Evolutionary conservation across 352 stramenopile genomes (phyloP).

Genomic region (Phytopythium litorale): DNA sequence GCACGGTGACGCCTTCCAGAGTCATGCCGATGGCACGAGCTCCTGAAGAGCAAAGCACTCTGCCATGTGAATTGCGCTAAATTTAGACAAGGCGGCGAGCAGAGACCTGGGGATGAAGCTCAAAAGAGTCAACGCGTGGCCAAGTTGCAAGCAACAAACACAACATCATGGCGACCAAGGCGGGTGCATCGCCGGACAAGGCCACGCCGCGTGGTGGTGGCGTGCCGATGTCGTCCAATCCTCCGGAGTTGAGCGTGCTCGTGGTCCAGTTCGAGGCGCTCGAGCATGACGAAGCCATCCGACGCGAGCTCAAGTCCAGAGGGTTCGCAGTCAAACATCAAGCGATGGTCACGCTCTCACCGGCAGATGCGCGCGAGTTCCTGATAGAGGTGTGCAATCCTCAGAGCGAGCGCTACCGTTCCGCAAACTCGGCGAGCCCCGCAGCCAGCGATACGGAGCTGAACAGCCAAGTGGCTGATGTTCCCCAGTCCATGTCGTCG

Average conservation of each 20-base stretch:
- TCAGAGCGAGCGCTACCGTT: slow-evolving; percentile 17
- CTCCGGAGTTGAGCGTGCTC: slow-evolving; percentile 38
- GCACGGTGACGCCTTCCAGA: not conserved
- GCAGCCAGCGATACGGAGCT: not conserved
- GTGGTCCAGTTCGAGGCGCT: slow-evolving; percentile 54
- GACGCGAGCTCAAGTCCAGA: slow-evolving; percentile 36
- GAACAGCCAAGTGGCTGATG: not conserved
- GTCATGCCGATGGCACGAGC: no score
- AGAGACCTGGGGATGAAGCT: not conserved
- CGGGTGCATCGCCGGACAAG: not conserved
- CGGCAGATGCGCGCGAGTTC: slow-evolving; percentile 33
- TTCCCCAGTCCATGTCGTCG: not conserved
- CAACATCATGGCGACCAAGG: not conserved
- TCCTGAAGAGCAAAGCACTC: no score
- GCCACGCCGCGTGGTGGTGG: not conserved
- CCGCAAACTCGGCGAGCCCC: not conserved
- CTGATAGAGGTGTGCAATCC: slow-evolving; percentile 34
- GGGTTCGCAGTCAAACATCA: slow-evolving; percentile 48
- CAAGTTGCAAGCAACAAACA: not conserved
- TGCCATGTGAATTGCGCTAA: not conserved
- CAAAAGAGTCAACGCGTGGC: not conserved
- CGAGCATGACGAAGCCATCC: slow-evolving; percentile 46
- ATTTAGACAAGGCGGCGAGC: not conserved
- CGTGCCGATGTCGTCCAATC: not conserved
- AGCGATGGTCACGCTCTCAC: slow-evolving; percentile 35